These are phyloP conservation scores for Cercophora samala DNA, from an alignment of 495 filamentous ascomycete genomes.

Conservation along the genomic window DNA sequence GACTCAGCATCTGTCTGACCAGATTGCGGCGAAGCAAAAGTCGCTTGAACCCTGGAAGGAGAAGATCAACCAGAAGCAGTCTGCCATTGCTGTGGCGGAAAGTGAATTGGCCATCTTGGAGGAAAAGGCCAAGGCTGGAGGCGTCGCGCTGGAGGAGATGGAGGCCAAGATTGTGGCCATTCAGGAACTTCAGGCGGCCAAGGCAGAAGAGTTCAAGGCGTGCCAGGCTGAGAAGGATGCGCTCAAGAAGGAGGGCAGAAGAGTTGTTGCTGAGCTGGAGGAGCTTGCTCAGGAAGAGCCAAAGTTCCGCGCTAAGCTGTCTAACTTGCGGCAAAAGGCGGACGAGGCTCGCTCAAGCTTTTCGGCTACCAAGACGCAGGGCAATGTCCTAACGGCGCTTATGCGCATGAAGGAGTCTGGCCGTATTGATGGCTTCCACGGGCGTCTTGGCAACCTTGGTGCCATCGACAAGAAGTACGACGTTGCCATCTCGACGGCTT, in stretches of 20 bases:
- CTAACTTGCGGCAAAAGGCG: constrained; percentile 84
- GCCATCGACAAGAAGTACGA: constrained; percentile 93
- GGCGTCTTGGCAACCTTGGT: constrained; percentile 91
- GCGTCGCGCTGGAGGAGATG: constrained; percentile 78
- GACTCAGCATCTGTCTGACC: constrained; percentile 87
- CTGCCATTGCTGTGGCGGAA: constrained; percentile 87
- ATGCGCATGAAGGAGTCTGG: constrained; percentile 96
- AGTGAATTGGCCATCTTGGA: constrained; percentile 88
- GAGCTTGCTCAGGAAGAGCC: constrained; percentile 74
- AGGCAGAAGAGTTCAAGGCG: constrained; percentile 71
- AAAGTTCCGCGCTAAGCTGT: constrained; percentile 73
- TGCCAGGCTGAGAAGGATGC: constrained; percentile 66
- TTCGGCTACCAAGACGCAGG: constrained; percentile 83
- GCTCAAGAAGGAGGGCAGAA: constrained; percentile 69
- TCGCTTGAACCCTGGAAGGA: constrained; percentile 94
- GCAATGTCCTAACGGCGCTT: constrained; percentile 84
- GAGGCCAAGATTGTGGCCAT: constrained; percentile 72
- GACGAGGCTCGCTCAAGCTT: constrained; percentile 91
- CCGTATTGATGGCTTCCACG: constrained; percentile 93
- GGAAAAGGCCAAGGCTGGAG: constrained; percentile 82
- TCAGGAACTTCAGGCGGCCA: constrained; percentile 63
- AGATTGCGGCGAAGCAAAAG: constrained; percentile 90
- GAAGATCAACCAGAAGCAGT: constrained; percentile 93
- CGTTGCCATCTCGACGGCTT: constrained; percentile 94
- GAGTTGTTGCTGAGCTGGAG: constrained; percentile 66